Conservation (phyloP, 129 eudicot genomes). For the Helichrysum umbraculigerum region DNA sequence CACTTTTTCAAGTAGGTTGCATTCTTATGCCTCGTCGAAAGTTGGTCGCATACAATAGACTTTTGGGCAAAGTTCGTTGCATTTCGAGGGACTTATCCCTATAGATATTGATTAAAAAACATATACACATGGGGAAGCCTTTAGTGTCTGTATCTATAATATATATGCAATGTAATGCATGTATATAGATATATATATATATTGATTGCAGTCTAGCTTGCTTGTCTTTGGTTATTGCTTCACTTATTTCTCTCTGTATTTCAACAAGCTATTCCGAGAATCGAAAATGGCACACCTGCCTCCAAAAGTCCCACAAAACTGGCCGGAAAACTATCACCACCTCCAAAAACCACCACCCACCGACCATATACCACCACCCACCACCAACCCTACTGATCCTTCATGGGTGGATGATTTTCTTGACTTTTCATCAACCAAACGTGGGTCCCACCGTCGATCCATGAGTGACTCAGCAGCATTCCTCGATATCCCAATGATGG, state of each 20-base stretch:
- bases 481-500: slow-evolving; percentile 50
- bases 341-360: slow-evolving; percentile 53
- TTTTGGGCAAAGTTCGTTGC: too few species aligned
- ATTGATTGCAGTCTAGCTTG: neutral
- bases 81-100: too few species aligned
- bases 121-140: too few species aligned
- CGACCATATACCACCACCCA: slow-evolving; percentile 41
- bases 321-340: slow-evolving; percentile 53
- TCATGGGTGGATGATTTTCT: slow-evolving; percentile 85
- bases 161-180: too few species aligned
- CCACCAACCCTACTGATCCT: slow-evolving; percentile 36
- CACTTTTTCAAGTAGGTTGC: too few species aligned
- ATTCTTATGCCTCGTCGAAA: too few species aligned
- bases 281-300: slow-evolving; percentile 77
- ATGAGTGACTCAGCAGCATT: slow-evolving; percentile 84
- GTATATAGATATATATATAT: too few species aligned
- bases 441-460: slow-evolving; percentile 80
- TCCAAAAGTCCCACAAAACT: slow-evolving; percentile 76
- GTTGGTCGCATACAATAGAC: too few species aligned
- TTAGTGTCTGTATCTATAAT: too few species aligned
- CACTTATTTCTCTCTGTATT: slow-evolving; percentile 14
- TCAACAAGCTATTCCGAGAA: neutral
- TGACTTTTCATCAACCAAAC: slow-evolving; percentile 73
- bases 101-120: too few species aligned
- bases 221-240: slow-evolving; percentile 28